Percentiles rank a stretch among this genome's conserved stretches.
Conservation (phyloP, 352 stramenopile genomes). For the Pythium phragmitis region DNA sequence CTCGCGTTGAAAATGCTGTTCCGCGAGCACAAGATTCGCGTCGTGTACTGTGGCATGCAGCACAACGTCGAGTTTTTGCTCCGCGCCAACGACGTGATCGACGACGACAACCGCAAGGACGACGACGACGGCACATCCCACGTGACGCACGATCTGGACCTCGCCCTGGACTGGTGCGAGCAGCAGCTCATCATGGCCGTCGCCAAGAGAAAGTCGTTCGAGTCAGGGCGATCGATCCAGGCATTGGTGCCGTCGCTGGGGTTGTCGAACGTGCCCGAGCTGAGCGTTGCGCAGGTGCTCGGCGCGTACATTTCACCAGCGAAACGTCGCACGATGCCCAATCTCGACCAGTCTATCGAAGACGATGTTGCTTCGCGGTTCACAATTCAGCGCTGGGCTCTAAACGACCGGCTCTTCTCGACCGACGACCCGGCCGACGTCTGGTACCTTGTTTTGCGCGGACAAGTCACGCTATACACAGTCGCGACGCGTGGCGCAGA, state of each 20-base stretch:
- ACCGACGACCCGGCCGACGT: constrained; percentile 38
- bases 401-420: constrained; percentile 37
- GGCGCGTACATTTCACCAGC: constrained; percentile 38
- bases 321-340: constrained; percentile 14
- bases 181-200: constrained; percentile 53
- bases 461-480: constrained; percentile 49
- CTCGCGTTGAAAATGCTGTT: constrained; percentile 66
- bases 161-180: constrained; percentile 66
- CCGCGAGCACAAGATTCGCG: constrained; percentile 40
- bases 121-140: constrained; percentile 26
- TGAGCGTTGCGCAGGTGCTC: constrained; percentile 46
- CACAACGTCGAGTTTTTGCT: constrained; percentile 55
- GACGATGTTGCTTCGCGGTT: constrained; percentile 44
- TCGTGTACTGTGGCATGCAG: constrained; percentile 69
- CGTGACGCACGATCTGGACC: constrained; percentile 46
- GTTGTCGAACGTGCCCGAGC: constrained; percentile 18
- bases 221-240: constrained; percentile 30
- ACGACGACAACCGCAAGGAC: background rate
- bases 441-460: constrained; percentile 54
- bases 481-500: constrained; percentile 11
- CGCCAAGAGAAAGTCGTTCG: constrained; percentile 36
- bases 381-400: constrained; percentile 32
- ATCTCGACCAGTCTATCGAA: constrained; percentile 21
- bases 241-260: constrained; percentile 26
- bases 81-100: constrained; percentile 54